Conservation (phyloP, 352 stramenopile genomes). For the Phytophthora tentaculata region DNA sequence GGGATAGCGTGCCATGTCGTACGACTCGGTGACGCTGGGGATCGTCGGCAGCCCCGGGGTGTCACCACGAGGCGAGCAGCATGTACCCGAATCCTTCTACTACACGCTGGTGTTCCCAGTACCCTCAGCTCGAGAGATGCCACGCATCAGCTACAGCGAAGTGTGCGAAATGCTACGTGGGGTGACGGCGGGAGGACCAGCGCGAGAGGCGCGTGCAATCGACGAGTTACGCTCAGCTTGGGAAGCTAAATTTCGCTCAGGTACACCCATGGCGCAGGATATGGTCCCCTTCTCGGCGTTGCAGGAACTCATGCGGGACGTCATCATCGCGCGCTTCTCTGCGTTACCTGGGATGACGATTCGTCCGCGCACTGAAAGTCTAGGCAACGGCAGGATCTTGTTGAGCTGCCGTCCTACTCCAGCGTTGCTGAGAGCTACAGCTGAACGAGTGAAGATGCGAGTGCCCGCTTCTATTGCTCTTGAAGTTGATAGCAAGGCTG, state of each 20-base stretch:
- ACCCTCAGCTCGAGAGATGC: constrained; percentile 5
- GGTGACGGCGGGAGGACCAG: constrained; percentile 53
- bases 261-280: constrained; percentile 48
- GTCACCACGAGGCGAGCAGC: constrained; percentile 50
- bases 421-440: constrained; percentile 50
- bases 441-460: constrained; percentile 48
- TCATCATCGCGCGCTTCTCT: constrained; percentile 73
- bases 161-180: constrained; percentile 55
- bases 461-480: constrained; percentile 59
- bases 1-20: constrained; percentile 48
- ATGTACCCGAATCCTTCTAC: constrained; percentile 48
- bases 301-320: constrained; percentile 70
- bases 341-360: constrained; percentile 45
- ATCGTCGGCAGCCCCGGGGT: constrained; percentile 41
- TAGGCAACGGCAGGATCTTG: constrained; percentile 31
- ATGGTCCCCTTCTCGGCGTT: constrained; percentile 59
- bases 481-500: constrained; percentile 55
- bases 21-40: constrained; percentile 54
- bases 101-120: constrained; percentile 78
- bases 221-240: constrained; percentile 63
- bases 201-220: constrained; percentile 48
- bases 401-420: constrained; percentile 61
- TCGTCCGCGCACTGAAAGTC: constrained; percentile 9
- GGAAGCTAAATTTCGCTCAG: constrained; percentile 72
- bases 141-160: constrained; percentile 57